phyloP scores from a whole-genome alignment of 2,329 filamentous ascomycete species.

The Xylariaceae sp. region DNA sequence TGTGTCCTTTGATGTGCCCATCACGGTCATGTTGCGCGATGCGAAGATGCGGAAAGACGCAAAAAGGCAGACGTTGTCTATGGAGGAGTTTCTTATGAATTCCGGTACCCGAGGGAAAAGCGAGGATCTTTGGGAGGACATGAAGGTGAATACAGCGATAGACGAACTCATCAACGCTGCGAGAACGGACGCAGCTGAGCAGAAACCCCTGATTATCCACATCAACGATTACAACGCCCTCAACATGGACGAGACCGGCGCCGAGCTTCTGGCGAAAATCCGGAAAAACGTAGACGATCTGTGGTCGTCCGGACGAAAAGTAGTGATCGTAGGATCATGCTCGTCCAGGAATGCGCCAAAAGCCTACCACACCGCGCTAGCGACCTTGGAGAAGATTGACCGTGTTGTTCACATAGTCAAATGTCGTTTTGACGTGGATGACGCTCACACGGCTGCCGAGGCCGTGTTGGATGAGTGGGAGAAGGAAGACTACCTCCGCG shows the following conservation, averaged over 20 bases:
- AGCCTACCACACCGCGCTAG: slow-evolving; percentile 38
- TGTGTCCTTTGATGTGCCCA: slow-evolving; percentile 9
- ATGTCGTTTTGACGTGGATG: neutral
- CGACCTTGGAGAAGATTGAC: slow-evolving; percentile 38
- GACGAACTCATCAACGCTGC: slow-evolving; percentile 51
- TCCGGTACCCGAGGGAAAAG: slow-evolving; percentile 35
- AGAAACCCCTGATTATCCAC: slow-evolving; percentile 63
- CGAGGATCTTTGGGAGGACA: slow-evolving; percentile 54
- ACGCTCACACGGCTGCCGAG: neutral
- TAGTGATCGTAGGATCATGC: slow-evolving; percentile 77
- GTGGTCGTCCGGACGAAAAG: slow-evolving; percentile 63
- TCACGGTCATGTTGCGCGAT: slow-evolving; percentile 17
- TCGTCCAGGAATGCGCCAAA: slow-evolving; percentile 48
- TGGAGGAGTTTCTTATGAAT: slow-evolving; percentile 41
- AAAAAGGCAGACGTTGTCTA: slow-evolving; percentile 31
- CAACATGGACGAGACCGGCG: slow-evolving; percentile 60
- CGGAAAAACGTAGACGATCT: slow-evolving; percentile 66
- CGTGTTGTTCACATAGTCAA: slow-evolving; percentile 25
- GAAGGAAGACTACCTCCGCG: slow-evolving; percentile 21
- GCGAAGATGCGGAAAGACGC: slow-evolving; percentile 23
- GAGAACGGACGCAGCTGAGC: slow-evolving; percentile 32
- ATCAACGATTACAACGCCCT: slow-evolving; percentile 79
- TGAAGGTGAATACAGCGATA: slow-evolving; percentile 55
- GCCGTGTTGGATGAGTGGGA: slow-evolving; percentile 11
- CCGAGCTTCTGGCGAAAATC: slow-evolving; percentile 63